phyloP scores from a whole-genome alignment of 2,329 filamentous ascomycete genomes.

The Ophiobolus disseminans region DNA sequence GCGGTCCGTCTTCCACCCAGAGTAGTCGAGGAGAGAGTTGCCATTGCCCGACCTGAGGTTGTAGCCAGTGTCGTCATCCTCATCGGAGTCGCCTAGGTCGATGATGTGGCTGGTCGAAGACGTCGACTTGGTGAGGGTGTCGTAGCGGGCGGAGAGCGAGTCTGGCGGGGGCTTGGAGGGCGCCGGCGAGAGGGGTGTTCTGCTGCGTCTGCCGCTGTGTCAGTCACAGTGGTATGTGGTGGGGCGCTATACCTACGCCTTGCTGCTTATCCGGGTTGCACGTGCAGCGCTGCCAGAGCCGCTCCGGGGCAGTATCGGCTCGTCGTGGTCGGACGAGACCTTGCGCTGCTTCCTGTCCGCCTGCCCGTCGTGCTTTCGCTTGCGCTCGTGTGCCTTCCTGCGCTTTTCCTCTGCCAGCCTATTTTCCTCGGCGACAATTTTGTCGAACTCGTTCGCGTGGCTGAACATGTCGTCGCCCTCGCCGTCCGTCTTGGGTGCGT shows the following conservation, averaged over 20 bases:
- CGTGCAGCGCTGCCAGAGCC: slow-evolving; percentile 16
- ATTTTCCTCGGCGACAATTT: slow-evolving; percentile 50
- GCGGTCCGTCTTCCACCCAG: not conserved
- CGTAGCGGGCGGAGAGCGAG: slow-evolving; percentile 40
- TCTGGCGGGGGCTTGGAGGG: slow-evolving; percentile 17
- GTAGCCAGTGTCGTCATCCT: slow-evolving; percentile 18
- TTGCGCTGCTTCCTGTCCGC: slow-evolving; percentile 25
- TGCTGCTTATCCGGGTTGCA: slow-evolving; percentile 14
- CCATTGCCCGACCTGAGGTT: slow-evolving; percentile 14
- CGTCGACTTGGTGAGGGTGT: slow-evolving; percentile 31
- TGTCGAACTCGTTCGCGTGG: slow-evolving; percentile 49
- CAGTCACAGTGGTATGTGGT: not conserved
- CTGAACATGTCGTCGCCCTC: slow-evolving; percentile 51
- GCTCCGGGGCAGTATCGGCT: slow-evolving; percentile 10
- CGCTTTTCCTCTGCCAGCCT: slow-evolving; percentile 33
- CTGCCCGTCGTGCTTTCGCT: not conserved
- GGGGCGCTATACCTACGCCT: slow-evolving; percentile 22
- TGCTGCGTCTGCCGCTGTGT: slow-evolving; percentile 30
- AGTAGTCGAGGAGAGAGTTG: not conserved
- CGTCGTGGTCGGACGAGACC: slow-evolving; percentile 26
- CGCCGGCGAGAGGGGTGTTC: slow-evolving; percentile 31
- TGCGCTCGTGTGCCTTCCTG: not conserved
- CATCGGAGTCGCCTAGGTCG: slow-evolving; percentile 33
- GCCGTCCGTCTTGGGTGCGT: slow-evolving; percentile 44
- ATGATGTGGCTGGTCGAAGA: slow-evolving; percentile 25